Conservation (phyloP, 2,329 filamentous ascomycete species). For the Thelonectria olida region DNA sequence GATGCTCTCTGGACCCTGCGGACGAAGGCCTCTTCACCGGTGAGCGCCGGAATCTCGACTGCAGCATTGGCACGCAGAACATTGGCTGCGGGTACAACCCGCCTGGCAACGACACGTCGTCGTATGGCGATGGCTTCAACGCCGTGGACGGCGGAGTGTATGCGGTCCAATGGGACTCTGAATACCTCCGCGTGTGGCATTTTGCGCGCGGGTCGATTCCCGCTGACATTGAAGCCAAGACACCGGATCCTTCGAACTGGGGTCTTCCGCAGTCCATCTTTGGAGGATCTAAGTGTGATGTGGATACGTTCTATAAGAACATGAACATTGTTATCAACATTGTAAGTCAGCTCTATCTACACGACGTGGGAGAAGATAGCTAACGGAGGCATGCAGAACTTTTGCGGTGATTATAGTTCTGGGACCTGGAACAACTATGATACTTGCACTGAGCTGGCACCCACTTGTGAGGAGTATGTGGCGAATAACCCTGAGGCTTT, state of each 20-base stretch:
- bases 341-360: constrained; percentile 39
- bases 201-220: constrained; percentile 75
- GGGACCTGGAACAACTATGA: constrained; percentile 52
- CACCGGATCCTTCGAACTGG: constrained; percentile 73
- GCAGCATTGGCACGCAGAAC: constrained; percentile 48
- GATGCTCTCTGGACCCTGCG: constrained; percentile 41
- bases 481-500: constrained; percentile 56
- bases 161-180: constrained; percentile 74
- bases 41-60: constrained; percentile 44
- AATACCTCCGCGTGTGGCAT: constrained; percentile 79
- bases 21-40: constrained; percentile 39
- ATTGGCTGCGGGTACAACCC: constrained; percentile 57
- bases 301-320: constrained; percentile 70
- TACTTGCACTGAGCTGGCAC: constrained; percentile 50
- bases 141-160: constrained; percentile 72
- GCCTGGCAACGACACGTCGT: constrained; percentile 51
- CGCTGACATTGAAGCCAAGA: constrained; percentile 65
- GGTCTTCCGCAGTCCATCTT: constrained; percentile 75
- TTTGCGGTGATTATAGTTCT: constrained; percentile 81
- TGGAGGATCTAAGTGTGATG: constrained; percentile 70
- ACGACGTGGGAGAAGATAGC: neutral
- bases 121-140: constrained; percentile 75
- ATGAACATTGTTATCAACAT: constrained; percentile 80
- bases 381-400: constrained; percentile 55
- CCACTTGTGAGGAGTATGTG: constrained; percentile 58